Conservation (phyloP, 176 grass and related monocot genomes). For the Otatea glauca region DNA sequence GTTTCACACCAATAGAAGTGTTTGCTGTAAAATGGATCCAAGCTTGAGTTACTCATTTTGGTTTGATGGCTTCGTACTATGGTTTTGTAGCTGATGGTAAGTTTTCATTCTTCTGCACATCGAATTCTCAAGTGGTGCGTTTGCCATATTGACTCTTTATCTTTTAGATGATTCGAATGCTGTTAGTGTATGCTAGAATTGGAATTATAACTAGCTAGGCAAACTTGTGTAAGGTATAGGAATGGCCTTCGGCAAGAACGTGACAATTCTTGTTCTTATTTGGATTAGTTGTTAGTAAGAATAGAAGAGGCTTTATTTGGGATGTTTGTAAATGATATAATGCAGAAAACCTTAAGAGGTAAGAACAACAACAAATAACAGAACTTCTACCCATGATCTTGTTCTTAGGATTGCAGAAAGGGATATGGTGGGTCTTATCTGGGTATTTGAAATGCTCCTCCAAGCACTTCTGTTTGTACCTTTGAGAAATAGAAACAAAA, state of each 20-base stretch:
- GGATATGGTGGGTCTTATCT: too few relatives aligned
- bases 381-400: too few relatives aligned
- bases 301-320: too few relatives aligned
- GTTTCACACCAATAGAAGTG: conserved; percentile 79
- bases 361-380: too few relatives aligned
- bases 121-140: conserved; percentile 16
- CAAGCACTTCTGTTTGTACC: too few relatives aligned
- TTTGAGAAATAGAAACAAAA: too few relatives aligned
- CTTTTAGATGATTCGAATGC: not conserved
- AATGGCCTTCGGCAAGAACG: not conserved
- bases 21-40: conserved; percentile 73
- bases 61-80: conserved; percentile 67
- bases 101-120: conserved; percentile 26
- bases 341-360: too few relatives aligned
- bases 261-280: conserved; percentile 1
- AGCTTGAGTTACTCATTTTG: conserved; percentile 72
- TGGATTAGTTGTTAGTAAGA: conserved; percentile 20
- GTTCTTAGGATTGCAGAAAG: too few relatives aligned
- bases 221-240: not conserved
- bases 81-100: conserved; percentile 95
- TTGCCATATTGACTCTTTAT: conserved; percentile 27
- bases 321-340: too few relatives aligned
- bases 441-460: too few relatives aligned
- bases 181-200: conserved; percentile 17
- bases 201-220: conserved; percentile 12